Conservation (phyloP, 352 stramenopile genomes). For the Hyaloperonospora brassicae region DNA sequence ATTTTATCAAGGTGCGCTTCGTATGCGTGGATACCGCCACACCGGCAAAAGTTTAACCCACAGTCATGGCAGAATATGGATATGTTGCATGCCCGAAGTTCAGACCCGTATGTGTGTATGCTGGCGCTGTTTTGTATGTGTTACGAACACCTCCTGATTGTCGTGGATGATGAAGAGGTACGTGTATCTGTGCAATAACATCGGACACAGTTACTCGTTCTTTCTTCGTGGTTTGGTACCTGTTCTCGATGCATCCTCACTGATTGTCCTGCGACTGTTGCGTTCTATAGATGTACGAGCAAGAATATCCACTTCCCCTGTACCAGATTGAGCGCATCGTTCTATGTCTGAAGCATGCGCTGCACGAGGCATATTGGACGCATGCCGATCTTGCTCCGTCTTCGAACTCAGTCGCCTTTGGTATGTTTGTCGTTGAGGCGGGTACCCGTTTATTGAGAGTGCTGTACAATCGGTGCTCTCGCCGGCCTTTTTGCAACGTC, state of each 20-base stretch:
- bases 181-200: neutral
- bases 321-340: conserved; percentile 59
- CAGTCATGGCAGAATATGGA: conserved; percentile 31
- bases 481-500: conserved; percentile 64
- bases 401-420: conserved; percentile 33
- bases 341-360: conserved; percentile 42
- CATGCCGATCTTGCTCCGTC: conserved; percentile 26
- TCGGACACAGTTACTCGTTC: neutral
- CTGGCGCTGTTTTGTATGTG: conserved; percentile 48
- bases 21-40: neutral
- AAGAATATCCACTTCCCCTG: conserved; percentile 57
- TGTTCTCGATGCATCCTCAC: neutral
- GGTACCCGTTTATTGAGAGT: conserved; percentile 50
- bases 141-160: conserved; percentile 58
- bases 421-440: conserved; percentile 47
- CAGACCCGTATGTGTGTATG: conserved; percentile 40
- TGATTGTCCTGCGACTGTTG: conserved; percentile 1
- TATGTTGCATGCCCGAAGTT: conserved; percentile 30
- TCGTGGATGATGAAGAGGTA: conserved; percentile 69
- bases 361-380: conserved; percentile 50
- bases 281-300: conserved; percentile 49
- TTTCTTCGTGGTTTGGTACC: too few relatives aligned
- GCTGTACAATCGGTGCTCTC: conserved; percentile 64
- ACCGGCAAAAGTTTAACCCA: neutral
- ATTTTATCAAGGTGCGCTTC: conserved; percentile 35